Base-by-base conservation (phyloP, 805 yeast species). In the Nakazawaea wickerhamii region DNA sequence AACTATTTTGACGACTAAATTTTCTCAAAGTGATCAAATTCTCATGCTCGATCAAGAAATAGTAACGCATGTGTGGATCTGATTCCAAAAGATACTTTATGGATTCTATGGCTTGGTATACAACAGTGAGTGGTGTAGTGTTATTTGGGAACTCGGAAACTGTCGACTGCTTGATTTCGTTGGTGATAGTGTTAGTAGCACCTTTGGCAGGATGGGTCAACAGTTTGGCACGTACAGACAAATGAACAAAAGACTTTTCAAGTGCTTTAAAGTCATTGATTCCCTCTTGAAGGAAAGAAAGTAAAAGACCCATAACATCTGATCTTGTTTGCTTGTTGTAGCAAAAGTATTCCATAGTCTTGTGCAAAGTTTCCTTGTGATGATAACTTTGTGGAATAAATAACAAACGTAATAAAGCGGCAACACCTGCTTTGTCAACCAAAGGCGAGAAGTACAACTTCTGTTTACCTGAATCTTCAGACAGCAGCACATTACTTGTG, bases 201-300 rank as follows among this genome's bases (percentile, higher is more conserved):
- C 37, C 43, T n/a, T 43, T 44, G 4, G 19, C 55, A 54, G 5
- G 45, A 38, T 18, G 49, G 39, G 2, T 20, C 14, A 21, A 32
- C 30, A 56, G 52, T 41, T 55, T 60, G 6, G 86, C 79, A 28
- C 79, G 66, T 25, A 62, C 60, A 5, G 81, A 67, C 5, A 85
- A 61, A 44, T 77, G 77, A 25, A 65, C 57, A 58, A 80, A 90
- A 4, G 79, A 71, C 48, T 67, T 72, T 50, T 83, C 89, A 34
- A 86, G 60, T 0, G 86, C 60, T 14, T 67, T 69, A 41, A 77
- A 81, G 50, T 77, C 82, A 2, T 56, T 53, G 5, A 82, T 64
- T n/a, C 93, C 95, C 47, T 89, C 96, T 45, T 81, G 82, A 27
- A 90, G 63, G 34, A 89, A 71, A 14, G 81, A 76, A 31, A 89